Percentiles rank a stretch among this genome's conserved stretches.
These are phyloP conservation scores for Dysphania ambrosioides DNA, from an alignment of 148 eudicot species.

Conservation along the genomic window DNA sequence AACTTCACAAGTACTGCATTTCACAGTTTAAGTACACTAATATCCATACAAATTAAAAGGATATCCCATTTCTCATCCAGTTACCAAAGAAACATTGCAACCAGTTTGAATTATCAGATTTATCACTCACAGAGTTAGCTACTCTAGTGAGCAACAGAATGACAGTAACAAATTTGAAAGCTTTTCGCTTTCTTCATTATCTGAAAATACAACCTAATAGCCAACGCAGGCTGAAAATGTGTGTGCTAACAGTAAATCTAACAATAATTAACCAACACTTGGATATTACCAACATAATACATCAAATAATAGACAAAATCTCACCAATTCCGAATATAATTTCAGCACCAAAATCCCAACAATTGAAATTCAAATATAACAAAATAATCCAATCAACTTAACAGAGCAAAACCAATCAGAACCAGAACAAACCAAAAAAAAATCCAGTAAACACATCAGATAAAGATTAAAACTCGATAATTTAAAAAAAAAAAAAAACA, in stretches of 20 bases:
- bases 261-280: not conserved
- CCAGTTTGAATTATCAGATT: not conserved
- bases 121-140: not conserved
- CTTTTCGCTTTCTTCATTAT: not conserved
- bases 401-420: too few species aligned
- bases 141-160: not conserved
- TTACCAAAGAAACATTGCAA: not conserved
- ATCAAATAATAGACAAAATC: not conserved
- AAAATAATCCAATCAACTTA: too few species aligned
- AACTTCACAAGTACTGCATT: not conserved
- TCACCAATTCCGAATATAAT: not conserved
- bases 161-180: too few species aligned
- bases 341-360: too few species aligned
- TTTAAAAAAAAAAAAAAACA: too few species aligned
- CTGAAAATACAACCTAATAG: not conserved
- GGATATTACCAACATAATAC: not conserved
- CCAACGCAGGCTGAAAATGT: conserved; percentile 2
- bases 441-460: too few species aligned
- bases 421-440: too few species aligned
- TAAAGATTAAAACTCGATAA: too few species aligned
- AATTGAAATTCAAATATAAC: too few species aligned
- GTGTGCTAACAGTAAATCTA: conserved; percentile 3
- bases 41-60: too few species aligned
- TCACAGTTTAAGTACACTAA: not conserved
- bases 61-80: not conserved